A percentile compares a stretch with the other conserved stretches of the same genome.
These are phyloP conservation scores for Rhizoclosmatium globosum DNA, from an alignment of 192 early-diverging fungal species.

Conservation along the genomic window DNA sequence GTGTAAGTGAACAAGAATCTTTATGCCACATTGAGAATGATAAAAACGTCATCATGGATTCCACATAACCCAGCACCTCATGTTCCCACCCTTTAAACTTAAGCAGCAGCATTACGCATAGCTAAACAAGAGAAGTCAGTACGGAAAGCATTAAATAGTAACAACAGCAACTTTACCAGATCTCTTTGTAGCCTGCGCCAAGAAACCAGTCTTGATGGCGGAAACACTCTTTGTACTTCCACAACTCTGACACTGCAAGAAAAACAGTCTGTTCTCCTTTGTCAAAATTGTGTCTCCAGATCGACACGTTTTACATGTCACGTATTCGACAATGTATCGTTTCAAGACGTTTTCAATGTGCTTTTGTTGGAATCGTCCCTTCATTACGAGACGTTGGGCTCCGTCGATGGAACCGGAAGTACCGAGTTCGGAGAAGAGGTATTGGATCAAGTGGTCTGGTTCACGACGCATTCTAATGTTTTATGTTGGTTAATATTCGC, in stretches of 20 bases:
- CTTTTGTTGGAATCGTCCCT: constrained; percentile 98
- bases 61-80: too few species aligned
- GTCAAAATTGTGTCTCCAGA: constrained; percentile 90
- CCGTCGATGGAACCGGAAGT: constrained; percentile 96
- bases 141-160: not conserved
- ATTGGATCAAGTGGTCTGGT: constrained; percentile 97
- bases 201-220: constrained; percentile 97
- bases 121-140: not conserved
- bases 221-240: constrained; percentile 94
- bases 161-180: constrained; percentile 29
- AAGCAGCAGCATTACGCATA: constrained; percentile 21
- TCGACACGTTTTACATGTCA: constrained; percentile 99
- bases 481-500: too few species aligned
- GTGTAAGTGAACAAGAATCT: too few species aligned
- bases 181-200: constrained; percentile 71
- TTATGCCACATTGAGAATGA: too few species aligned
- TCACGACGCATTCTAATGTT: constrained; percentile 88
- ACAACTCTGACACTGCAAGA: constrained; percentile 96
- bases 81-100: not conserved
- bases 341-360: constrained; percentile 98
- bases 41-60: too few species aligned
- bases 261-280: constrained; percentile 96
- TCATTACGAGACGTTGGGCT: constrained; percentile 89
- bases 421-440: constrained; percentile 98
- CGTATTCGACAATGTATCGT: constrained; percentile 98